A percentile compares a stretch with the other conserved stretches of the same genome.
Evolutionary conservation across 805 yeast genomes (phyloP).

Genomic region (Saccharomyces mikatae): DNA sequence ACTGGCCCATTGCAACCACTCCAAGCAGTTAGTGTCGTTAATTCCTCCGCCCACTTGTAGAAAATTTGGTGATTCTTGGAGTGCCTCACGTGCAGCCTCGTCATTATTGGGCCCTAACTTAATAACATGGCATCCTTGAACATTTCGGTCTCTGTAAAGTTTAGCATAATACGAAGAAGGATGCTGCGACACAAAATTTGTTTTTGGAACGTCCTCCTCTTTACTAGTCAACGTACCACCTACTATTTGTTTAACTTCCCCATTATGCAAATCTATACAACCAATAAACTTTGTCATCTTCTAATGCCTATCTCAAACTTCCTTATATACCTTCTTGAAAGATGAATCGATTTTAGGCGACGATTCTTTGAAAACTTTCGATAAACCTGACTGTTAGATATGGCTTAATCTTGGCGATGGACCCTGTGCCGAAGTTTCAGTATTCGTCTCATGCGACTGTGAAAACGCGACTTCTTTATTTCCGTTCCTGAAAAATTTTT

Average conservation of each 20-base stretch:
- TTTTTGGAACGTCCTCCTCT: conserved; percentile 38
- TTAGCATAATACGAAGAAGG: conserved; percentile 70
- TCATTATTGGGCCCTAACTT: conserved; percentile 83
- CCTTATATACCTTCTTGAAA: neutral
- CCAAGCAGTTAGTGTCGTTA: conserved; percentile 57
- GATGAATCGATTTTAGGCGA: neutral
- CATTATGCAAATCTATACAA: conserved; percentile 91
- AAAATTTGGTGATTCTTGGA: conserved; percentile 60
- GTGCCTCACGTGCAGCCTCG: conserved; percentile 69
- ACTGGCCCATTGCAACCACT: conserved; percentile 74
- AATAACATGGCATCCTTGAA: conserved; percentile 84
- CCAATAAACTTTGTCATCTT: conserved; percentile 83
- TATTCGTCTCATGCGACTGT: neutral
- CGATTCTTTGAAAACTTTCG: neutral
- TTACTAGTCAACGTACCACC: conserved; percentile 79
- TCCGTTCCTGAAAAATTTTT: neutral
- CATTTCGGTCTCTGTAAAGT: conserved; percentile 50
- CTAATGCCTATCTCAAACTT: neutral
- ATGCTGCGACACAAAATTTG: conserved; percentile 72
- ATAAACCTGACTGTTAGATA: neutral
- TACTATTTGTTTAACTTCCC: conserved; percentile 93
- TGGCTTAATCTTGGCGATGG: neutral
- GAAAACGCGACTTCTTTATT: neutral
- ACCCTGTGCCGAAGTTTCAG: neutral
- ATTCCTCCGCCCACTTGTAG: conserved; percentile 95